Base-by-base conservation (phyloP, 2,329 filamentous ascomycete genomes). In the Epichloe coenophiala region DNA sequence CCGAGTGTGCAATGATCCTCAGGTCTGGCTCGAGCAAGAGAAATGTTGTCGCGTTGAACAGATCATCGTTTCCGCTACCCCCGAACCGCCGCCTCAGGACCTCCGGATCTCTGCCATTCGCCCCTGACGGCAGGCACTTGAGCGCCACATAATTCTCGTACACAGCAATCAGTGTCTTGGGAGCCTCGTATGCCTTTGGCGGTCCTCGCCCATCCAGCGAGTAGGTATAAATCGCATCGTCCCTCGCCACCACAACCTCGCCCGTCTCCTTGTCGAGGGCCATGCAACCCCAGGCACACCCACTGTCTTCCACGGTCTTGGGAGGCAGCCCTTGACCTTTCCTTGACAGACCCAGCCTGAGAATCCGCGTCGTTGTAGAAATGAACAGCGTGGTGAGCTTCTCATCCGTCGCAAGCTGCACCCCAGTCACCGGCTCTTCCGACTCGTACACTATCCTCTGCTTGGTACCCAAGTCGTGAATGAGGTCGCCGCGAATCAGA, bases 171-270 rank as follows among this genome's bases (percentile, higher is more conserved):
- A 88, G 75, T 58, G 83, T 90, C 70, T 98, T 98, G 6, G 86
- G 82, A 5, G 88, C 86, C 63, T 98, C 91, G 62, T 94, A 97
- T 0, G 89, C 89, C 66, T 87, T 90, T 40, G 88, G 91, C 1
- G 88, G 84, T 0, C 89, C 89, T 53, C 90, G 80, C 0, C 91
- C 91, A 52, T 93, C 86, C 1, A 85, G 70, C 0, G 84, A 86
- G 67, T 97, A 98, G 53, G 88, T 90, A 68, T 97, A 97, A 49
- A 98, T 85, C 7, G 91, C 93, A 75, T 98, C 94, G 58, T 96
- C 88, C 54, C 93, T 76, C 1, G 85, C 93, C n/a, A 98, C 84
- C 3, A 98, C 79, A 19, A 98, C 83, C 56, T 96, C 88, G 5
- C 86, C 88, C 0, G 82, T 86, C 54, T 78, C 76, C 54, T 78